Evolutionary conservation across 495 filamentous ascomycete genomes (phyloP), one percentile per base, ranked within the genome.

Genomic region (Cudoniella acicularis): DNA sequence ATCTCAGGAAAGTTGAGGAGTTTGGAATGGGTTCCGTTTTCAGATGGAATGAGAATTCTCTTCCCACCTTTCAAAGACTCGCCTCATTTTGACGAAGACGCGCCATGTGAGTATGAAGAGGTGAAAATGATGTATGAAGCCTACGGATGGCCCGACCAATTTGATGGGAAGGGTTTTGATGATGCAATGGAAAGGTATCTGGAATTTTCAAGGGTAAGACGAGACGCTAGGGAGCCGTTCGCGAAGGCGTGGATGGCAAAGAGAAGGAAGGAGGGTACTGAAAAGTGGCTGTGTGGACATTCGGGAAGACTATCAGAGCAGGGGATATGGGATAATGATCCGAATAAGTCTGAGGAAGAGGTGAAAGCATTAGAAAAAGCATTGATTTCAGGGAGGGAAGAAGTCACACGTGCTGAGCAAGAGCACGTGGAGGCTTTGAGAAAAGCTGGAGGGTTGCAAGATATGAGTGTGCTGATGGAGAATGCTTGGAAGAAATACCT

Each of bases 11-110:
- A 36, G 3, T 25, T 52, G 13, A 43, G 8, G 20, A 53, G 27
- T 18, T 48, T 59, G 20, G 56, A 59, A 59, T 59, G 56, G 56
- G 51, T 47, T 13, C 56, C 55, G 2, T 22, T 47, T 8, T 4
- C 6, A 4, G 27, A 48, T 13, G 41, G 41, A 2, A 46, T 25
- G 21, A 10, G 41, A 8, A 56, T 56, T 18, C 13, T 56, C 36
- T 36, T 36, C 30, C 30, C 30, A 4, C 30, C 30, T 36, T 6
- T 4, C 4, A 36, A 13, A 36, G 30, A 36, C 4, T 13, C 4
- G 13, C 6, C 4, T 4, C 4, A 36, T 36, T 36, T 36, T 13
- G 13, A 36, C 30, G 40, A 43, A 2, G 42, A 56, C 10, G 54
- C 40, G 18, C 40, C 45, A 1, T 18, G 20, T 20, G 22, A 48